Percentiles rank a stretch among this genome's conserved stretches.
These are phyloP conservation scores for Amphibolis antarctica DNA, from an alignment of 106 monocot species.

Conservation along the genomic window DNA sequence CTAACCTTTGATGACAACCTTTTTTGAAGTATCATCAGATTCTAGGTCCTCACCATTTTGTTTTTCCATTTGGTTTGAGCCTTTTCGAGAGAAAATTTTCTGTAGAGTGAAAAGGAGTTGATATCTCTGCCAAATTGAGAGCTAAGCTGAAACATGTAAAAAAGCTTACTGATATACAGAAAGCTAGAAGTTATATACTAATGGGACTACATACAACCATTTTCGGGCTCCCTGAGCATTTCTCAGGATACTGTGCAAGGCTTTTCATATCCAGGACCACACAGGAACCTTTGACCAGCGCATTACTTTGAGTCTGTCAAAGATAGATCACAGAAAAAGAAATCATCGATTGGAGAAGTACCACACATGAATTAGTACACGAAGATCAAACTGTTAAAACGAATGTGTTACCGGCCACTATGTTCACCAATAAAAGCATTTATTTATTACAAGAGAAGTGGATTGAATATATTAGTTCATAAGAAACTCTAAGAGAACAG, in stretches of 20 bases:
- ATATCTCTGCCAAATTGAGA: not conserved
- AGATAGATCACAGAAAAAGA: not conserved
- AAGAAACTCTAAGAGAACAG: too few relatives aligned
- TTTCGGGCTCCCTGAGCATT: conserved; percentile 55
- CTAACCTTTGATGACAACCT: conserved; percentile 61
- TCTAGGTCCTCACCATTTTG: conserved; percentile 43
- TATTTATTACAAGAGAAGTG: too few relatives aligned
- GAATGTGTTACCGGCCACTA: too few relatives aligned
- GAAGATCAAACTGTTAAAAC: too few relatives aligned
- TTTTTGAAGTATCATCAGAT: conserved; percentile 46
- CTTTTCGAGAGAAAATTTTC: conserved; percentile 77
- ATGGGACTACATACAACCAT: conserved; percentile 26
- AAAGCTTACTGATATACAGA: not conserved
- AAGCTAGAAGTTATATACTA: not conserved
- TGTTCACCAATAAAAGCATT: too few relatives aligned
- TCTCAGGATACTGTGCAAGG: conserved; percentile 41
- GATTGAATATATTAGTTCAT: too few relatives aligned
- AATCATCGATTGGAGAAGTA: not conserved
- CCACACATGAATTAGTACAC: too few relatives aligned
- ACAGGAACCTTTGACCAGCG: conserved; percentile 36
- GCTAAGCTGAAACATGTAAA: not conserved
- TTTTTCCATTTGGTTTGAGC: conserved; percentile 57
- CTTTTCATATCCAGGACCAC: conserved; percentile 60
- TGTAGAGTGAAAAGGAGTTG: conserved; percentile 9
- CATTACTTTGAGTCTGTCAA: conserved; percentile 26